Evolutionary conservation across 2,329 filamentous ascomycete genomes (phyloP).

Genomic region (Colletotrichum sp.): DNA sequence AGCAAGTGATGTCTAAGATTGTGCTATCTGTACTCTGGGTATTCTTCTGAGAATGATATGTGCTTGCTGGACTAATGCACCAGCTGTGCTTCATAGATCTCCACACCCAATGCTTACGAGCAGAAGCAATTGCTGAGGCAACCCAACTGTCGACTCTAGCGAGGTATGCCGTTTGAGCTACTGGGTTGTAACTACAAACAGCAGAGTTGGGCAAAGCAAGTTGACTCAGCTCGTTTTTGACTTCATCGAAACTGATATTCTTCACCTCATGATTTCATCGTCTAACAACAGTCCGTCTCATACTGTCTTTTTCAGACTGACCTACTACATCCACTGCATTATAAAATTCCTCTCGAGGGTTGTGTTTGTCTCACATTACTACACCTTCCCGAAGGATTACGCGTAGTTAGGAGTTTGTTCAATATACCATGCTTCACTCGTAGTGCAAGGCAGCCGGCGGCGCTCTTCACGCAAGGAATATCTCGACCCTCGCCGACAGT

Average conservation of each 20-base stretch:
- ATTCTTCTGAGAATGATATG: accelerated
- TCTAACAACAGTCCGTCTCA: too few species aligned
- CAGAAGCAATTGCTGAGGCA: not conserved
- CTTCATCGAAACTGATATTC: too few species aligned
- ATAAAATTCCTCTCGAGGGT: accelerated
- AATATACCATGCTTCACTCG: not conserved
- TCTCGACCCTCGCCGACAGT: not conserved
- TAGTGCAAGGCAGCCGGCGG: not conserved
- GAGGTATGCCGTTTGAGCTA: not conserved
- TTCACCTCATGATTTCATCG: too few species aligned
- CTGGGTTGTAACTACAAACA: accelerated
- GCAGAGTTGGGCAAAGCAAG: not conserved
- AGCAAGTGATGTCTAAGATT: not conserved
- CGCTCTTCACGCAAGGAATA: not conserved
- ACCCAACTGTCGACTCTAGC: not conserved
- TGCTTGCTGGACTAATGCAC: not conserved
- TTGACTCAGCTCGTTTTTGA: not conserved
- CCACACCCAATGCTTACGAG: not conserved
- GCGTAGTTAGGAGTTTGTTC: not conserved
- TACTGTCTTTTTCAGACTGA: accelerated
- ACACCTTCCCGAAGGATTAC: accelerated
- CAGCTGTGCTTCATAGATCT: not conserved
- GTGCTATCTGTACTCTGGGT: not conserved
- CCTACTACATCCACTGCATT: not conserved
- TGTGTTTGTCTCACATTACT: accelerated